A percentile compares a stretch with the other conserved stretches of the same genome.
phyloP scores from a whole-genome alignment of 805 yeast genomes.

The Candida manassasensis region DNA sequence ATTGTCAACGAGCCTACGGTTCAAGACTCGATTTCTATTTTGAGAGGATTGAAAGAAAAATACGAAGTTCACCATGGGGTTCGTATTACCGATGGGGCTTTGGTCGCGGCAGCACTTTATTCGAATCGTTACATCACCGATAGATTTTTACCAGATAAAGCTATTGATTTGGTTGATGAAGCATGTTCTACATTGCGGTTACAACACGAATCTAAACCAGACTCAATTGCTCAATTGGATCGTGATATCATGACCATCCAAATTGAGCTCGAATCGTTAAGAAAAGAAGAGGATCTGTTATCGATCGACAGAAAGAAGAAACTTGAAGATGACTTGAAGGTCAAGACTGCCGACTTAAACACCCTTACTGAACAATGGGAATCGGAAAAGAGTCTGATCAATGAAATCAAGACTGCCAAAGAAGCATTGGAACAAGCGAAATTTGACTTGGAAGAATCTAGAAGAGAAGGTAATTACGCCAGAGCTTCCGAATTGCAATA shows the following conservation, averaged over 20 bases:
- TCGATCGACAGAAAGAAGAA: slow-evolving; percentile 75
- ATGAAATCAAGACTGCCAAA: slow-evolving; percentile 72
- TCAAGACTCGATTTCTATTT: slow-evolving; percentile 83
- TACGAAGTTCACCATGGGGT: slow-evolving; percentile 99
- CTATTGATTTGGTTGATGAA: slow-evolving; percentile 93
- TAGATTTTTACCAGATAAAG: slow-evolving; percentile 90
- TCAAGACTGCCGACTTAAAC: slow-evolving; percentile 59
- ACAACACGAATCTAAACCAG: slow-evolving; percentile 97
- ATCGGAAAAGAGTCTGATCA: slow-evolving; percentile 70
- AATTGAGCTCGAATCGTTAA: slow-evolving; percentile 88
- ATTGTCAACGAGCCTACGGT: slow-evolving; percentile 83
- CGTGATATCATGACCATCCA: slow-evolving; percentile 88
- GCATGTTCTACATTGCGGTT: slow-evolving; percentile 92
- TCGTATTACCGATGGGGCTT: slow-evolving; percentile 83
- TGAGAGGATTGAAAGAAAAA: slow-evolving; percentile 88
- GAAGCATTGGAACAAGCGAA: slow-evolving; percentile 79
- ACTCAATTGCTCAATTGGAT: slow-evolving; percentile 83
- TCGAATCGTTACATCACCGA: slow-evolving; percentile 89
- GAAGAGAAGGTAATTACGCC: slow-evolving; percentile 81
- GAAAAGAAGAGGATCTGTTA: slow-evolving; percentile 85
- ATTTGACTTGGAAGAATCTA: slow-evolving; percentile 75
- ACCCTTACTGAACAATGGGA: slow-evolving; percentile 86
- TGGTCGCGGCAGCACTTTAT: slow-evolving; percentile 89
- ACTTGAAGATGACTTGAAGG: slow-evolving; percentile 60
- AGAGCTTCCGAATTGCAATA: slow-evolving; percentile 88